These are phyloP conservation scores for Pontederia paniculata DNA, from an alignment of 176 grass and related monocot genomes.

Conservation along the genomic window DNA sequence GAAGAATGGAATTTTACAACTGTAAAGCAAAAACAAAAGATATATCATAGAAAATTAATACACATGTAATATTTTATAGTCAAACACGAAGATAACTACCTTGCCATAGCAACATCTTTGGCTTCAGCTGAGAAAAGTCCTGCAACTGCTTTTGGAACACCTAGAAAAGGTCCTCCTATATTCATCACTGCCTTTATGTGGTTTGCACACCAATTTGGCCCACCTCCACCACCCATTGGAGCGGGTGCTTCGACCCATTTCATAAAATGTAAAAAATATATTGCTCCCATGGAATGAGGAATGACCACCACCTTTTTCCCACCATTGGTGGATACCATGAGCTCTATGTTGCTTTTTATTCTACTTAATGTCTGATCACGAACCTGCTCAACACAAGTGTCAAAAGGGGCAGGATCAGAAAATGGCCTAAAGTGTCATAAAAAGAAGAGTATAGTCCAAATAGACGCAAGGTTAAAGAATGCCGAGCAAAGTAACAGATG, in stretches of 20 bases:
- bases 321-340: constrained; percentile 82
- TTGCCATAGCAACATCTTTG: constrained; percentile 97
- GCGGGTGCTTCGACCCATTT: constrained; percentile 96
- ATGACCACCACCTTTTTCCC: constrained; percentile 96
- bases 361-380: constrained; percentile 93
- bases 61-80: neutral
- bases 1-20: no score
- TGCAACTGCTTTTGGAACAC: constrained; percentile 79
- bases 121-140: constrained; percentile 97
- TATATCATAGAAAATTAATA: no score
- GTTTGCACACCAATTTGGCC: constrained; percentile 77
- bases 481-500: neutral
- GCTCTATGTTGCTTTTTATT: constrained; percentile 95
- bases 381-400: constrained; percentile 34
- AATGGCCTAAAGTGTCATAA: constrained; percentile 6
- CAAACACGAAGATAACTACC: constrained; percentile 25
- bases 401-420: constrained; percentile 15
- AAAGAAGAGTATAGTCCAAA: neutral
- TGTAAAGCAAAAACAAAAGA: no score
- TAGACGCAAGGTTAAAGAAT: neutral
- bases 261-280: constrained; percentile 99
- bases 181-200: constrained; percentile 95
- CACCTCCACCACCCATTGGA: constrained; percentile 86
- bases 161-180: constrained; percentile 93
- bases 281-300: constrained; percentile 93